Evolutionary conservation across 2,329 filamentous ascomycete species (phyloP).

Genomic region (Talaromyces atroroseus): DNA sequence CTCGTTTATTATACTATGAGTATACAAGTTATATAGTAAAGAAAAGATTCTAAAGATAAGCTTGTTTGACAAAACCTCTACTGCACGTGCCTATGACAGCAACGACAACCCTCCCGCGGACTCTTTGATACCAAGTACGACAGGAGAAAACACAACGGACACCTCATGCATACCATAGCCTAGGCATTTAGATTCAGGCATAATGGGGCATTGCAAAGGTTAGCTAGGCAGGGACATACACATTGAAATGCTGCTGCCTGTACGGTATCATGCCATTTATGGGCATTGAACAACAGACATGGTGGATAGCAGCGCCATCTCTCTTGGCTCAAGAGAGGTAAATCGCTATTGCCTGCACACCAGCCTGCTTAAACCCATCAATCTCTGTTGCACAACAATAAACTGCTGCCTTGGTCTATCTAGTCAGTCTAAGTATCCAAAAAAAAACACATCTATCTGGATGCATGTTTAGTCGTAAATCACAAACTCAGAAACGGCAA

Average conservation of each 20-base stretch:
- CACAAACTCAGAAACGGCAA: not conserved
- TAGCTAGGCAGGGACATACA: not conserved
- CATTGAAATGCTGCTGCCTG: conserved; percentile 4
- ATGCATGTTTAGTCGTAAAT: not conserved
- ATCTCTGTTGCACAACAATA: not conserved
- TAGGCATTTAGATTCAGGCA: not conserved
- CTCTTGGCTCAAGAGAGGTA: no score
- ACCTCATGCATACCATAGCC: not conserved
- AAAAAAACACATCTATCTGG: not conserved
- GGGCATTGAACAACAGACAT: not conserved
- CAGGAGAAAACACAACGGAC: not conserved
- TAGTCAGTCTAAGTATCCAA: not conserved
- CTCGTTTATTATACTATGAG: no score
- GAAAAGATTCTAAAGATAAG: no score
- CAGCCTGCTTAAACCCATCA: not conserved
- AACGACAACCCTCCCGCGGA: not conserved
- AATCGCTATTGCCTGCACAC: not conserved
- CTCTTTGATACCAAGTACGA: not conserved
- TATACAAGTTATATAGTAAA: no score
- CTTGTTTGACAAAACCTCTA: not conserved
- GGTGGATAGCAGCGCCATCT: not conserved
- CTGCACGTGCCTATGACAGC: not conserved
- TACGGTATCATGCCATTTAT: not conserved
- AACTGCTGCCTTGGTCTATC: not conserved
- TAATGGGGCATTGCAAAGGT: no score